A percentile compares a stretch with the other conserved stretches of the same genome.
Evolutionary conservation across 176 grass and related monocot species (phyloP).

Genomic region (Oryza australiensis): DNA sequence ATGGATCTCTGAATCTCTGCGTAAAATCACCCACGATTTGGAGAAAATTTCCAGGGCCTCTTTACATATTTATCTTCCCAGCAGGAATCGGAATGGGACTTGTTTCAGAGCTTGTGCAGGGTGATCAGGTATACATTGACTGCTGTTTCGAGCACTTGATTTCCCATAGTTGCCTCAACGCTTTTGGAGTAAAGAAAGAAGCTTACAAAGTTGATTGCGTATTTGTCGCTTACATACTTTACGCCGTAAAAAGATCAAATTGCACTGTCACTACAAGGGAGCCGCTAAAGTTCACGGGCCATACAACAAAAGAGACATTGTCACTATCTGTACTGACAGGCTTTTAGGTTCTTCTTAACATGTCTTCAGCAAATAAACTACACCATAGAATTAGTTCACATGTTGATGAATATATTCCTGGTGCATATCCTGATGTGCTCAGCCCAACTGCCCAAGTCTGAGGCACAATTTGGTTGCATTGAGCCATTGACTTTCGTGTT

Average conservation of each 20-base stretch:
- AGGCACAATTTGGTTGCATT: not conserved
- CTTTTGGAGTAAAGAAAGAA: not conserved
- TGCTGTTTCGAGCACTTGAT: not conserved
- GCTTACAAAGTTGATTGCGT: conserved; percentile 3
- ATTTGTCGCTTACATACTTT: conserved; percentile 6
- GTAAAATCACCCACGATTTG: not conserved
- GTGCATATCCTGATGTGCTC: not conserved
- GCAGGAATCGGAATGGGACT: not conserved
- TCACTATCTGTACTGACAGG: not conserved
- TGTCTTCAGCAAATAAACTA: not conserved
- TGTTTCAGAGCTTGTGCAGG: conserved; percentile 1
- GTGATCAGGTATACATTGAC: conserved; percentile 8
- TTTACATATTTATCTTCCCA: not conserved
- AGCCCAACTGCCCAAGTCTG: not conserved
- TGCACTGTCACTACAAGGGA: conserved; percentile 11
- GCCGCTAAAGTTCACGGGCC: not conserved
- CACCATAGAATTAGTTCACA: not conserved
- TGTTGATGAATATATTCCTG: not conserved
- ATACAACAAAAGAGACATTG: not conserved
- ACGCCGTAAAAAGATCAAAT: conserved; percentile 19
- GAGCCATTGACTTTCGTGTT: conserved; percentile 3
- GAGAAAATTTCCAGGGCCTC: not conserved
- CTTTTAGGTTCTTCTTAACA: not conserved
- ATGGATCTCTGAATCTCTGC: not conserved
- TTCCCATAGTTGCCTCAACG: not conserved